A percentile compares a stretch with the other conserved stretches of the same genome.
Conservation (phyloP, 495 filamentous ascomycete species). For the Ascodesmis nigricans region DNA sequence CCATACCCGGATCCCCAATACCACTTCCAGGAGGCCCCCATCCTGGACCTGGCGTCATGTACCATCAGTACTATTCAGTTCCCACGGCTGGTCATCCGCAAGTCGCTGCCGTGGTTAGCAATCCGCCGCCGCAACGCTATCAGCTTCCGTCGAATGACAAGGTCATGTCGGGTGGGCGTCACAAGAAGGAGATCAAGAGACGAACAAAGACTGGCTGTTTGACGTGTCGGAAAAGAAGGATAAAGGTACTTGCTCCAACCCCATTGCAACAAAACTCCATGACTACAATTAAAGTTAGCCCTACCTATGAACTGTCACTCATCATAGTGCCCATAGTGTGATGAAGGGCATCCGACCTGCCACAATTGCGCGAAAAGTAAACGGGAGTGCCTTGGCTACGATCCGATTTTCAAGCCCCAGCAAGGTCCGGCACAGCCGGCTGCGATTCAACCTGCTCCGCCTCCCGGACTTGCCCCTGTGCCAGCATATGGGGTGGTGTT, state of each 20-base stretch:
- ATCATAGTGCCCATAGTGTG: slow-evolving; percentile 52
- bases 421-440: slow-evolving; percentile 52
- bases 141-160: slow-evolving; percentile 36
- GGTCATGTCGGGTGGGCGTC: slow-evolving; percentile 53
- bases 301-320: no score
- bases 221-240: slow-evolving; percentile 88
- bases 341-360: slow-evolving; percentile 85
- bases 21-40: slow-evolving; percentile 13
- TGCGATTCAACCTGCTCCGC: slow-evolving; percentile 51
- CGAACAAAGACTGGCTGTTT: slow-evolving; percentile 94
- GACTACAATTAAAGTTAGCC: no score
- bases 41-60: slow-evolving; percentile 21
- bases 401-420: slow-evolving; percentile 88
- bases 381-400: slow-evolving; percentile 90
- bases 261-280: no score
- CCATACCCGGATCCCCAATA: slow-evolving; percentile 23
- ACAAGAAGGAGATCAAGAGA: slow-evolving; percentile 98
- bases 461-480: slow-evolving; percentile 18
- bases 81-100: no score
- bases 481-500: no score
- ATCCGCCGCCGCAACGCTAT: slow-evolving; percentile 38
- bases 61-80: no score
- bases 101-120: slow-evolving; percentile 26
- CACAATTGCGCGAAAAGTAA: slow-evolving; percentile 97
- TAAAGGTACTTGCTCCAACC: slow-evolving; percentile 57